phyloP scores from a whole-genome alignment of 495 filamentous ascomycete species.

The Pyrenula aspistea region DNA sequence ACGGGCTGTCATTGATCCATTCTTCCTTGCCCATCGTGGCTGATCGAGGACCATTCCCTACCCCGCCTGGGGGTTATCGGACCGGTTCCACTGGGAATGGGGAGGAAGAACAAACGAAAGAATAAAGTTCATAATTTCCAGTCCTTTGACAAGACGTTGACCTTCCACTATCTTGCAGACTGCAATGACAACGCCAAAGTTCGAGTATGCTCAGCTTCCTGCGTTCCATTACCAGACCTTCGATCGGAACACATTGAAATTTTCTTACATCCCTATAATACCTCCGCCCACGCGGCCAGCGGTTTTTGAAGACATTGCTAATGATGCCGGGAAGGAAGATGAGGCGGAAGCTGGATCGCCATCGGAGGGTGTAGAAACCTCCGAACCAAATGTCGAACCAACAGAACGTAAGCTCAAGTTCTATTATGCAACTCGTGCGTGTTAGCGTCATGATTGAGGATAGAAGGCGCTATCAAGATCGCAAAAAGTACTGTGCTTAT shows the following conservation, averaged over 20 bases:
- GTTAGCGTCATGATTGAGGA: too few relatives aligned
- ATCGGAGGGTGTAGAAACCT: conserved; percentile 1
- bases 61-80: not conserved
- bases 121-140: conserved; percentile 1
- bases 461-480: too few relatives aligned
- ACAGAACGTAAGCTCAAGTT: not conserved
- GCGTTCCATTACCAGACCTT: conserved; percentile 26
- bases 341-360: not conserved
- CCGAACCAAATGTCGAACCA: conserved; percentile 4
- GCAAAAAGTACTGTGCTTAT: too few relatives aligned
- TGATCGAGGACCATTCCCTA: not conserved
- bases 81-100: not conserved
- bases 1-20: not conserved
- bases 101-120: conserved; percentile 1
- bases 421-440: too few relatives aligned
- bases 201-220: conserved; percentile 31
- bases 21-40: not conserved
- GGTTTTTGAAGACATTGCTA: not conserved
- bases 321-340: not conserved
- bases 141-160: conserved; percentile 11
- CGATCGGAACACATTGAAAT: conserved; percentile 22
- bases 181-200: conserved; percentile 23
- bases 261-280: conserved; percentile 23
- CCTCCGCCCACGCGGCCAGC: not conserved
- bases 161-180: conserved; percentile 17